Evolutionary conservation across 306 rosid species (phyloP), one percentile per base, ranked within the genome.

Genomic region (Fragaria iinumae): DNA sequence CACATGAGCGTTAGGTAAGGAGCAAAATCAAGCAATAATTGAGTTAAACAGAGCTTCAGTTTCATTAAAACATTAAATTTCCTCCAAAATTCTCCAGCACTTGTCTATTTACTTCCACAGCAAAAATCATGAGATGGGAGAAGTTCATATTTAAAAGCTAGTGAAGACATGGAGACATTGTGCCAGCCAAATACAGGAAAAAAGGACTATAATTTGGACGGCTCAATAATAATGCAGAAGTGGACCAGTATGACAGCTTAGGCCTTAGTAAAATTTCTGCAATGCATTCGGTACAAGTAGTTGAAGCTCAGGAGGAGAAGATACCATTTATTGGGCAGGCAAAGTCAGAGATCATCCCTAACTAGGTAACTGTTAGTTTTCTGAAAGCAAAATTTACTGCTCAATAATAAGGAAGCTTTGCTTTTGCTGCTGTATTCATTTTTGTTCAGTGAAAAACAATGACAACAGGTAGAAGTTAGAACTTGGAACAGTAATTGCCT

Each of bases 311-410:
- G 48, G 48, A 29, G 38, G 66, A 4, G 18, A 23, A 27, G 66
- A 41, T 74, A 13, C 43, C 14, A 74, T 29, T 74, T 27, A 74
- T 62, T 74, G 69, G 62, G 78, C 60, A 75, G 52, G 3, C 49
- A 60, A 45, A 71, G 75, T 69, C 56, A 11, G 73, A 45, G 11
- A 69, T 11, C 41, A 25, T 45, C 73, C 39, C 14, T 16, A 21
- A 69, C 72, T 67, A 11, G 72, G 25, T 47, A 39, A 67, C 55
- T 25, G 73, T 23, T 13, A 23, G 12, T 14, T 21, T 44, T 4
- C 2, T n/a, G 6, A 21, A 41, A n/a, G 17, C 3, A 65, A 67
- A n/a, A 38, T 43, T 67, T 53, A 43, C 53, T 10, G 72, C n/a
- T 4, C 29, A 67, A 11, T 8, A 11, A 38, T 6, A 20, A 41